phyloP scores from a whole-genome alignment of 129 eudicot genomes.

The Tanacetum coccineum region DNA sequence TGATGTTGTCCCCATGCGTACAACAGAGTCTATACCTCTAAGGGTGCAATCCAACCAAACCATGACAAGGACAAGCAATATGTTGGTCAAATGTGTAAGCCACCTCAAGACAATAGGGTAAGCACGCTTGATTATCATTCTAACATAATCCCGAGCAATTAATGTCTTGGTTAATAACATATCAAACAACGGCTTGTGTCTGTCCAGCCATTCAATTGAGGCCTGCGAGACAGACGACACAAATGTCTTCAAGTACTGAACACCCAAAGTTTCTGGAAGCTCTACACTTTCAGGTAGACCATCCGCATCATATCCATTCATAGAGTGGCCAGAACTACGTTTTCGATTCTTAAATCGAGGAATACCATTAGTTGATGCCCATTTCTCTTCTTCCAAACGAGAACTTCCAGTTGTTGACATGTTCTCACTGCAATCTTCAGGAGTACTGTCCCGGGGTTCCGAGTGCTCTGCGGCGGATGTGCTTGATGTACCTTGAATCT shows the following conservation, averaged over 20 bases:
- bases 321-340: constrained; percentile 20
- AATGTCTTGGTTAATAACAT: constrained; percentile 28
- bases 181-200: constrained; percentile 51
- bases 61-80: constrained; percentile 65
- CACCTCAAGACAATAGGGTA: constrained; percentile 74
- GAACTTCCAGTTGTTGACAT: constrained; percentile 34
- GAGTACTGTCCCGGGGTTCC: constrained; percentile 22
- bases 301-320: constrained; percentile 25
- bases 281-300: constrained; percentile 32
- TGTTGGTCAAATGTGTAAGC: constrained; percentile 56
- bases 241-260: constrained; percentile 37
- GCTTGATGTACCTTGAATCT: constrained; percentile 29
- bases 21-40: constrained; percentile 84
- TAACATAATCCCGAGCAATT: constrained; percentile 50
- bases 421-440: constrained; percentile 38
- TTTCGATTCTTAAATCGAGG: constrained; percentile 22
- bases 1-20: constrained; percentile 90
- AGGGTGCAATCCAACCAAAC: constrained; percentile 87
- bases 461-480: constrained; percentile 29
- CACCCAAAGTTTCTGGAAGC: constrained; percentile 34
- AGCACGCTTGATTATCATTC: constrained; percentile 48
- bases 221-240: constrained; percentile 39
- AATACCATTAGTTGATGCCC: constrained; percentile 22
- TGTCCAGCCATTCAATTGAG: constrained; percentile 62
- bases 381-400: constrained; percentile 37